Evolutionary conservation across 495 filamentous ascomycete genomes (phyloP), one percentile per base, ranked within the genome.

Genomic region (Achaetomiella virescens): DNA sequence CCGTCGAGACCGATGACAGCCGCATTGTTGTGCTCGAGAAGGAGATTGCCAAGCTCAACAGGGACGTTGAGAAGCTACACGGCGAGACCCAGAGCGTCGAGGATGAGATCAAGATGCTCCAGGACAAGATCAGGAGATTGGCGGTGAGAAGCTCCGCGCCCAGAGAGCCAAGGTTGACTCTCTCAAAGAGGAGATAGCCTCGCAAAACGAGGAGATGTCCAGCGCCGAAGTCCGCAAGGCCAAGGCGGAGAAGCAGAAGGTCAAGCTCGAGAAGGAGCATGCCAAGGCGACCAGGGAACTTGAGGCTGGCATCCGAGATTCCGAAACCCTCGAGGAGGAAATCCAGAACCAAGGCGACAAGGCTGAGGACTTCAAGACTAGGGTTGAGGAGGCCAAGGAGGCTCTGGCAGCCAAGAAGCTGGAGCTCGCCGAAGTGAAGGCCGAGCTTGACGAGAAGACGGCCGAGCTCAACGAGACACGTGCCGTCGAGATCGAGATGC

Each of bases 61-160:
- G 84, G 44, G 89, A 97, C 61, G 81, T 96, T 20, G 82, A 86
- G 35, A 88, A 87, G 59, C 78, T 97, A 10, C 86, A 86, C 51
- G 73, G 78, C 20, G 89, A 97, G 68, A 96, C 88, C 37, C 77
- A 85, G 15, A 89, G 84, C 25, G 84, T 96, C 20, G 95, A 98
- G 62, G 83, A 86, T 37, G 93, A 96, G 68, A 96, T 98, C 61
- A 89, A 93, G 70, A 76, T 74, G 2, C 78, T 98, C 18, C 91
- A 97, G 68, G 86, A 89, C 75, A 95, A 93, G 76, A 97, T 98
- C 63, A 97, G 92, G 87, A 96, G 71, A 84, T 95, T 52, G 93
- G 93, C 57, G 93, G 93, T 72, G 91, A 97, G 42, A 86, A 88
- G 66, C 83, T 98, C 10, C 84, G 93, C 43, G 81, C 84, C 22